Base-by-base conservation (phyloP, 306 rosid genomes). In the Castanea mollissima region DNA sequence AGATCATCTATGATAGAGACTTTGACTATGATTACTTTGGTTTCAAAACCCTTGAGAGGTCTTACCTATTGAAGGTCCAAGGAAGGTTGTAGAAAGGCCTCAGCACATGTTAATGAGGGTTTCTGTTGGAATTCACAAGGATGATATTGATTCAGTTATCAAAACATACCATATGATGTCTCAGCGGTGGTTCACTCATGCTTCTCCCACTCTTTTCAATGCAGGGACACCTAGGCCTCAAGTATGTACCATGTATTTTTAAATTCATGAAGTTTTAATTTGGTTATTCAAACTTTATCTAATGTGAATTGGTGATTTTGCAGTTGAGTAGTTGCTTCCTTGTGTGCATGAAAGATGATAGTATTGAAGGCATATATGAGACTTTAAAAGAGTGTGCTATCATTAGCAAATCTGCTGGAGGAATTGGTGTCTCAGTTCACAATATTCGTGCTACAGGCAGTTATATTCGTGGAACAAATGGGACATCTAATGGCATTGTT, bases 301-400 rank as follows among this genome's bases (percentile, higher is more conserved):
- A 6, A 18, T 41, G 46, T 8, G 46, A 8, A 41, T 3, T 71
- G 38, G n/a, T 68, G 46, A 38, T 7, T 73, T 90, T 69, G 67
- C 96, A 96, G 99, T 86, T 96, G 91, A 96, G 98, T 71, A 95
- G 99, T 80, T 96, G 99, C 91, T 96, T 96, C 87, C 92, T 96
- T 25, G 60, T 96, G 21, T 93, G 98, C 79, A 91, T 96, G 97
- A 91, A 93, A 82, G 97, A 91, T 54, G 99, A 96, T 60, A 96
- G 99, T 68, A 91, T 93, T 72, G 99, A 93, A 84, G 92, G 95
- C 9, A 96, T 96, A 83, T 96, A 91, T 70, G 98, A 91, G 71
- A 96, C 98, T 49, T 86, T 96, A 88, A 93, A 91, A 68, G 99
- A 96, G 85, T 96, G 99, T 87, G 98, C 98, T 82, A 89, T 91